A percentile compares a stretch with the other conserved stretches of the same genome.
Evolutionary conservation across 495 filamentous ascomycete genomes (phyloP).

Genomic region (Aspergillus saccharolyticus): DNA sequence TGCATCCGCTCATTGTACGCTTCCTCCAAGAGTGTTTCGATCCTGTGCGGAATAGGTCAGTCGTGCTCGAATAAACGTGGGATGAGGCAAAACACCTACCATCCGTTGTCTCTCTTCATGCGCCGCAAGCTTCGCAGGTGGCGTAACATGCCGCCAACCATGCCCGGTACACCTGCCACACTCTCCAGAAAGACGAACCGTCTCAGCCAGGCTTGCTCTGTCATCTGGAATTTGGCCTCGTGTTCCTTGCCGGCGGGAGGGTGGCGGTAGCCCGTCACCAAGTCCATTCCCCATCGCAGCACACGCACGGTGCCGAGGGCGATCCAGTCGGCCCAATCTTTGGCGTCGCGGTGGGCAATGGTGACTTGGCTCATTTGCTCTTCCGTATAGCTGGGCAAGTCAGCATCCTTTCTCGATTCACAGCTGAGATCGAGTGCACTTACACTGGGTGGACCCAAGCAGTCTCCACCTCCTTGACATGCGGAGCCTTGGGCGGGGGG

Average conservation of each 20-base stretch:
- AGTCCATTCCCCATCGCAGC: slow-evolving; percentile 62
- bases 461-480: slow-evolving; percentile 33
- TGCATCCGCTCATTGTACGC: slow-evolving; percentile 97
- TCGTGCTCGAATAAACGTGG: no score
- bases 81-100: slow-evolving; percentile 47
- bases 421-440: slow-evolving; percentile 5
- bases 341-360: slow-evolving; percentile 63
- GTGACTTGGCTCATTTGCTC: slow-evolving; percentile 58
- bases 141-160: slow-evolving; percentile 92
- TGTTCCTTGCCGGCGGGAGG: slow-evolving; percentile 44
- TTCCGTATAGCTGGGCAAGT: slow-evolving; percentile 49
- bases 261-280: slow-evolving; percentile 68
- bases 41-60: slow-evolving; percentile 40
- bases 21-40: slow-evolving; percentile 92
- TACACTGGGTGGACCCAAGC: slow-evolving; percentile 44
- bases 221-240: slow-evolving; percentile 54
- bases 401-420: slow-evolving; percentile 1
- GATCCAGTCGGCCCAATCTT: slow-evolving; percentile 62
- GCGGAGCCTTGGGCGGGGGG: slow-evolving; percentile 30
- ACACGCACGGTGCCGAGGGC: slow-evolving; percentile 58
- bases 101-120: slow-evolving; percentile 91
- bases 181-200: slow-evolving; percentile 91
- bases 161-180: slow-evolving; percentile 91
- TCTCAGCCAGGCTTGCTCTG: slow-evolving; percentile 69
- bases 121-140: slow-evolving; percentile 78